Evolutionary conservation across 257 asterid genomes (phyloP).

Genomic region (Ligustrum vulgare): DNA sequence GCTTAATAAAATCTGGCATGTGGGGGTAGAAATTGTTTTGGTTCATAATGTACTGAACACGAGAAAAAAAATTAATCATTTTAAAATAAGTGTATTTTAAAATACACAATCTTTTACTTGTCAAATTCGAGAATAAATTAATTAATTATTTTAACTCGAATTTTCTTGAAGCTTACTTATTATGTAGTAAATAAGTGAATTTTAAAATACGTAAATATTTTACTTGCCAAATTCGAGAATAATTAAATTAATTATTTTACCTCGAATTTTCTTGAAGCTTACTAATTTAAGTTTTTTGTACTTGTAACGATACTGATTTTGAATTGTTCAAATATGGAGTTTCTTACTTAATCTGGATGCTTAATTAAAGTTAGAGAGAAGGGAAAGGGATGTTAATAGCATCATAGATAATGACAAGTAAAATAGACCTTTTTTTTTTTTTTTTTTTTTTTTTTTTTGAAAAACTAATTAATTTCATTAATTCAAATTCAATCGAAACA

Average conservation of each 20-base stretch:
- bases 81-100: no score
- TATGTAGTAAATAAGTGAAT: no score
- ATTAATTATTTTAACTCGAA: no score
- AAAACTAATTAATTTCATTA: no score
- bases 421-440: no score
- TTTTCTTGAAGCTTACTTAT: background rate
- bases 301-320: no score
- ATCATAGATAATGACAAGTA: background rate
- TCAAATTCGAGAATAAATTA: background rate
- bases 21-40: slow-evolving; percentile 15
- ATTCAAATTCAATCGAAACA: no score
- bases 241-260: no score
- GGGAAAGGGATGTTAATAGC: background rate
- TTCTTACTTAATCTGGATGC: background rate
- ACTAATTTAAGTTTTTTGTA: background rate
- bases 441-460: no score
- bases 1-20: slow-evolving; percentile 18
- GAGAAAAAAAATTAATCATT: no score
- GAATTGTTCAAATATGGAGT: background rate
- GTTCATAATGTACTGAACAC: background rate
- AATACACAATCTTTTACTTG: no score
- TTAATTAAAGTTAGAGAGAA: background rate
- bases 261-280: background rate
- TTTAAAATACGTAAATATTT: no score
- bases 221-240: background rate